Evolutionary conservation across 192 early-diverging fungal species (phyloP).

Genomic region (Entophlyctis luteolus): DNA sequence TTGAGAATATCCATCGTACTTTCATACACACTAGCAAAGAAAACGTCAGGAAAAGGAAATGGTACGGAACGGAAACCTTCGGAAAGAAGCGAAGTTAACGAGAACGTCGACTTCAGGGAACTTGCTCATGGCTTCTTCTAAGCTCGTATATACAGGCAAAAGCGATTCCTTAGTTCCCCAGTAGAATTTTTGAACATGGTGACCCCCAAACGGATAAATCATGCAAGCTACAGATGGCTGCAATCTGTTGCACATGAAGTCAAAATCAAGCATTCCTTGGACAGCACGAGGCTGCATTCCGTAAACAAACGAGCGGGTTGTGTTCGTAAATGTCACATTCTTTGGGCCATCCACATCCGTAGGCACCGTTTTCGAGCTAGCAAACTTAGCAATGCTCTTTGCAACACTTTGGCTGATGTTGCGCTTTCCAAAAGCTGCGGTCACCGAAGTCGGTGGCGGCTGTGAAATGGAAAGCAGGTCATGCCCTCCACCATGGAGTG

Average conservation of each 20-base stretch:
- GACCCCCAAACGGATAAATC: slow-evolving; percentile 98
- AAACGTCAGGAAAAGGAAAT: not conserved
- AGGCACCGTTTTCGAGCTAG: slow-evolving; percentile 6
- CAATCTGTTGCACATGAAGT: slow-evolving; percentile 93
- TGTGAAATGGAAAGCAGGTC: slow-evolving; percentile 25
- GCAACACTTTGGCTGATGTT: not conserved
- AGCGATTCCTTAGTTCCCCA: slow-evolving; percentile 99
- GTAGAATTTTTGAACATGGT: slow-evolving; percentile 99
- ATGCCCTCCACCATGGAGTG: not conserved
- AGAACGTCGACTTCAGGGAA: slow-evolving; percentile 92
- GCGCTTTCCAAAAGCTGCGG: slow-evolving; percentile 10
- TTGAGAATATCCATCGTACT: slow-evolving; percentile 85
- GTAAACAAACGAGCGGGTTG: slow-evolving; percentile 89
- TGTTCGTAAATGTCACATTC: slow-evolving; percentile 51
- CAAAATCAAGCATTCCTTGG: slow-evolving; percentile 99
- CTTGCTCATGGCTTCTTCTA: slow-evolving; percentile 75
- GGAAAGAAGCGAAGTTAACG: slow-evolving; percentile 98
- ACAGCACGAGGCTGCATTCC: slow-evolving; percentile 99
- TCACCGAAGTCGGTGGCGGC: not conserved
- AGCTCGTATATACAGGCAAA: slow-evolving; percentile 84
- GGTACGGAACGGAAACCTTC: slow-evolving; percentile 44
- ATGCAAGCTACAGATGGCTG: slow-evolving; percentile 94
- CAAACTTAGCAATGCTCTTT: not conserved
- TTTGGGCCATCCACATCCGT: slow-evolving; percentile 28
- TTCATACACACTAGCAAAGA: slow-evolving; percentile 70